Percentiles rank a stretch among this genome's conserved stretches.
phyloP scores from a whole-genome alignment of 2,329 filamentous ascomycete genomes.

The Penicillium thymicola region DNA sequence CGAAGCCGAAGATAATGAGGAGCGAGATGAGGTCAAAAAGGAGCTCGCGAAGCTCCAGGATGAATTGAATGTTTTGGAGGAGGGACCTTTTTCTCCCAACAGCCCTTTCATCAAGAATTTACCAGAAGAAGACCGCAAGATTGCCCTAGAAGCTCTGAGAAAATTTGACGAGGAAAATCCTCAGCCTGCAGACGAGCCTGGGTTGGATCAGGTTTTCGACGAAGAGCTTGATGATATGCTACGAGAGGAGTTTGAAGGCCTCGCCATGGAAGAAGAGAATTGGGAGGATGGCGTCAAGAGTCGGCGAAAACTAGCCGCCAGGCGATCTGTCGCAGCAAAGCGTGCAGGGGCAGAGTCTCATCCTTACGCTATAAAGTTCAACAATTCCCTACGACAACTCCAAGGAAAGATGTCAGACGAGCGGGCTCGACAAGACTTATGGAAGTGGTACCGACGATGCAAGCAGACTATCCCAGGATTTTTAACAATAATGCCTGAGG shows the following conservation, averaged over 20 bases:
- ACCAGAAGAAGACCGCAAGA: constrained; percentile 41
- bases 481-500: constrained; percentile 56
- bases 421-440: constrained; percentile 38
- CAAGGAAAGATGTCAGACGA: constrained; percentile 28
- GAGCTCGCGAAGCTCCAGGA: constrained; percentile 41
- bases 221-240: constrained; percentile 43
- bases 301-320: constrained; percentile 15
- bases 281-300: constrained; percentile 30
- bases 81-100: constrained; percentile 44
- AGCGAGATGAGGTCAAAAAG: constrained; percentile 36
- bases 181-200: constrained; percentile 21
- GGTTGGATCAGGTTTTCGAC: constrained; percentile 40
- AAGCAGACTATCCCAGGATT: constrained; percentile 46
- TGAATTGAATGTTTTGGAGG: constrained; percentile 40
- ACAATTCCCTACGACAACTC: constrained; percentile 35
- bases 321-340: constrained; percentile 32
- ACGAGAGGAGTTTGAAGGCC: constrained; percentile 36
- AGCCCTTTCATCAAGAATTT: constrained; percentile 44
- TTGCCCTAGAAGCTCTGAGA: constrained; percentile 42
- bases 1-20: constrained; percentile 39
- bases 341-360: constrained; percentile 35
- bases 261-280: constrained; percentile 38
- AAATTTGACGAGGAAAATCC: constrained; percentile 40
- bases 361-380: constrained; percentile 42
- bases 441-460: constrained; percentile 52